phyloP scores from a whole-genome alignment of 805 yeast genomes.

The Starmerella roubikii region DNA sequence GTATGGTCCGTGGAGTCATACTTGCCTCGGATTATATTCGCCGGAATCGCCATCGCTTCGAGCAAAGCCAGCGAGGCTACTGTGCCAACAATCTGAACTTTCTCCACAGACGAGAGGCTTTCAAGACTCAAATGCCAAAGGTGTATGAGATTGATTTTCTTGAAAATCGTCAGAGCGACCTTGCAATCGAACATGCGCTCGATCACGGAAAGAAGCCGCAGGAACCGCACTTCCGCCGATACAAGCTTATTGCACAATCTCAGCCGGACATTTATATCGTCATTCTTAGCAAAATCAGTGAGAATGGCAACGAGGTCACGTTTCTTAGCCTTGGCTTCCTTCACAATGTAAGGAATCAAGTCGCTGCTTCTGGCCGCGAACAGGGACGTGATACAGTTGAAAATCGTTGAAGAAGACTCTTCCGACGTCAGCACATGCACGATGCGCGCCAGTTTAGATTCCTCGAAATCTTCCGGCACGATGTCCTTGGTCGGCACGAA shows the following conservation, averaged over 20 bases:
- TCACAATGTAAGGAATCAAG: neutral
- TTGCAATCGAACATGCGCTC: constrained; percentile 57
- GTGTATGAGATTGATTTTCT: constrained; percentile 53
- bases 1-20: constrained; percentile 31
- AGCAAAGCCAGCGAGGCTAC: constrained; percentile 54
- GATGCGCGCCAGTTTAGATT: neutral
- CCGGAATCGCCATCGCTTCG: constrained; percentile 91
- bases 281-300: neutral
- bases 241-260: neutral
- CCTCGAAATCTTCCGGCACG: neutral
- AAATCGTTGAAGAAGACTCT: neutral
- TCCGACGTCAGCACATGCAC: neutral
- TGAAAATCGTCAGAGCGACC: constrained; percentile 26
- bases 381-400: neutral
- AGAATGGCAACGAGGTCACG: neutral
- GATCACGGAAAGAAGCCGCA: constrained; percentile 73
- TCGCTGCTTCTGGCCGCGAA: neutral
- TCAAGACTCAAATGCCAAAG: constrained; percentile 64
- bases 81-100: constrained; percentile 30
- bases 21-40: constrained; percentile 57
- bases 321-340: neutral
- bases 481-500: neutral
- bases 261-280: neutral
- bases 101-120: constrained; percentile 59
- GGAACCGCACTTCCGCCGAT: constrained; percentile 43